Evolutionary conservation across 805 yeast genomes (phyloP).

Genomic region (Metschnikowia sp.): DNA sequence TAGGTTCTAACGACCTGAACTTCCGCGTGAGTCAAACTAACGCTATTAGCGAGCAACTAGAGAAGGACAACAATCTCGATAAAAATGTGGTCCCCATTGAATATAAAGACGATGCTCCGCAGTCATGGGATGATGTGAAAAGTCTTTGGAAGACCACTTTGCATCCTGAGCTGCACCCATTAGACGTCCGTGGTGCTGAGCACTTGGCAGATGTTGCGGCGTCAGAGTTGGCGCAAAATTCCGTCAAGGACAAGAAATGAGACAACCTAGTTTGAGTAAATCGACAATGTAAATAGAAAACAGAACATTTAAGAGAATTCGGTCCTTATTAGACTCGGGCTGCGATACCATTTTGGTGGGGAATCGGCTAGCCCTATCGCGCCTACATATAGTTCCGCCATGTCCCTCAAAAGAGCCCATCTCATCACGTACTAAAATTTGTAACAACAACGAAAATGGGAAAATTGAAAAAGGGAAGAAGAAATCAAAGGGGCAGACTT

Average conservation of each 20-base stretch:
- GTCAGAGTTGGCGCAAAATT: background rate
- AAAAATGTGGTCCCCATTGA: slow-evolving; percentile 56
- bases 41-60: slow-evolving; percentile 50
- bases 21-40: background rate
- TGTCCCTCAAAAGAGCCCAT: slow-evolving; percentile 3
- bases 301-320: no score
- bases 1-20: background rate
- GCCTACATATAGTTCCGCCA: slow-evolving; percentile 2
- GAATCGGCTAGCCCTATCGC: background rate
- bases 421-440: slow-evolving; percentile 9
- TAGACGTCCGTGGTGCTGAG: slow-evolving; percentile 1
- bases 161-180: slow-evolving; percentile 24
- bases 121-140: slow-evolving; percentile 38
- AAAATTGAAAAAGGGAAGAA: slow-evolving; percentile 62
- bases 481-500: slow-evolving; percentile 31
- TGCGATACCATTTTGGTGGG: no score
- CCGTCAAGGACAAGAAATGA: background rate
- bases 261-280: no score
- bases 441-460: slow-evolving; percentile 48
- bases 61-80: slow-evolving; percentile 63
- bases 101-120: slow-evolving; percentile 29
- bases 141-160: slow-evolving; percentile 28
- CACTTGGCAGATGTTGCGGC: background rate
- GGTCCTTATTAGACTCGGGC: no score
- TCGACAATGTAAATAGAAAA: no score